Evolutionary conservation across 805 yeast genomes (phyloP), one percentile per base, ranked within the genome.

Genomic region (Ogataea salicorniae): DNA sequence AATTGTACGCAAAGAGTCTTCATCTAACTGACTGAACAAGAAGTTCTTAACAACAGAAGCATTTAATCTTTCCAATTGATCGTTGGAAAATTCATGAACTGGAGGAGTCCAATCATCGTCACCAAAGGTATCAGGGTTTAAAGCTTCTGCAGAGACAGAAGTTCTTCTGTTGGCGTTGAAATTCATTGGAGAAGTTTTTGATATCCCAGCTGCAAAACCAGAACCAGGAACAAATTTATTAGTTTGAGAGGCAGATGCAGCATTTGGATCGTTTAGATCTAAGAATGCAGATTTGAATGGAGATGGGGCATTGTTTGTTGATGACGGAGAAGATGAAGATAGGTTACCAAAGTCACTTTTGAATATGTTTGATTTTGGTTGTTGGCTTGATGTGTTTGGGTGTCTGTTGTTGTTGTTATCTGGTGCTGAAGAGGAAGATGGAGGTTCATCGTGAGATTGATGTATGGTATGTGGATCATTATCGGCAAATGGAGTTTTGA

Each of bases 121-220:
- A 46, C 73, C 72, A 59, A 86, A 81, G 34, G 77, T 79, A 51
- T 81, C 82, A 6, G 94, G 95, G 61, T 86, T 84, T 58, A 86
- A 66, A 2, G 94, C 84, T 68, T 90, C 97, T 5, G 96, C 97
- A 47, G 90, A 81, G 14, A 90, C 97, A 18, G 95, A 84, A 4
- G 90, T 86, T 71, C 97, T 81, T 72, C 97, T 81, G 63, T 83
- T 79, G 45, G 87, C 89, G 64, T 83, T 86, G 67, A 84, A 84
- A 45, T 79, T 74, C 47, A 74, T 66, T 37, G 87, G 88, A 48
- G 81, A 68, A 51, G 71, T 66, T 47, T 62, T 61, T 3, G 62
- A 45, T n/a, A 53, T 45, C 5, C 64, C 54, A 14, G 61, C 56
- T 3, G 62, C 61, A 46, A 57, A 54, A 2, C 61, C 64, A 6